These are phyloP conservation scores for Trichocladium uniseriatum DNA, from an alignment of 495 filamentous ascomycete species.

Conservation along the genomic window DNA sequence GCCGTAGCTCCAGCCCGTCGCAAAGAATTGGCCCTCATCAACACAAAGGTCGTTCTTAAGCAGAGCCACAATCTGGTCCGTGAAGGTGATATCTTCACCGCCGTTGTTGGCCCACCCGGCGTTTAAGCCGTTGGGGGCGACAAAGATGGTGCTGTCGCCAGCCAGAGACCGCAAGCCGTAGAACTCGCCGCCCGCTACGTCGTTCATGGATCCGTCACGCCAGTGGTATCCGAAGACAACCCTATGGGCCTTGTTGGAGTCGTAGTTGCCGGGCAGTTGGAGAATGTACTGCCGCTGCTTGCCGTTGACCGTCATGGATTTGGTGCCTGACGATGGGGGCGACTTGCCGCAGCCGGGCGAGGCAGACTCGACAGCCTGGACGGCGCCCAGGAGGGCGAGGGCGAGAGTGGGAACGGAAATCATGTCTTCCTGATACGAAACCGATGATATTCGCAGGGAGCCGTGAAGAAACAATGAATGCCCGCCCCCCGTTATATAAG, in stretches of 20 bases:
- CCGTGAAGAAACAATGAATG: not conserved
- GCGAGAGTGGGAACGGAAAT: not conserved
- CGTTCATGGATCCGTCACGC: constrained; percentile 31
- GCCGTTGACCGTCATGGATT: constrained; percentile 25
- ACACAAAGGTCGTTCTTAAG: constrained; percentile 37
- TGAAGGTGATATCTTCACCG: constrained; percentile 37
- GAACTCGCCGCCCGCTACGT: constrained; percentile 13
- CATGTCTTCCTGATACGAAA: not conserved
- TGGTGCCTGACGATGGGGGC: constrained; percentile 24
- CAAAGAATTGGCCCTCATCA: constrained; percentile 34
- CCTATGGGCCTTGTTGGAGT: constrained; percentile 27
- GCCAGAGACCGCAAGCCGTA: constrained; percentile 34
- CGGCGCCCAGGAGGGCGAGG: constrained; percentile 1
- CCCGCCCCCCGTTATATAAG: not conserved
- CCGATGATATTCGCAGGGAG: not conserved
- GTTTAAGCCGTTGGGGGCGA: constrained; percentile 37
- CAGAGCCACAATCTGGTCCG: constrained; percentile 27
- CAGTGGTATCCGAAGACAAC: constrained; percentile 37
- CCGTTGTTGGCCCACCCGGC: constrained; percentile 38
- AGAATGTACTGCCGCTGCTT: constrained; percentile 30
- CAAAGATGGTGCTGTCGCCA: constrained; percentile 34
- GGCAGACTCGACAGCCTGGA: constrained; percentile 4
- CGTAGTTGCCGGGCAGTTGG: constrained; percentile 34
- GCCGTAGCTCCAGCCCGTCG: constrained; percentile 41
- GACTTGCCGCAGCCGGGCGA: constrained; percentile 35